Evolutionary conservation across 148 eudicot genomes (phyloP), one percentile per base, ranked within the genome.

Genomic region (Chenopodium formosanum): DNA sequence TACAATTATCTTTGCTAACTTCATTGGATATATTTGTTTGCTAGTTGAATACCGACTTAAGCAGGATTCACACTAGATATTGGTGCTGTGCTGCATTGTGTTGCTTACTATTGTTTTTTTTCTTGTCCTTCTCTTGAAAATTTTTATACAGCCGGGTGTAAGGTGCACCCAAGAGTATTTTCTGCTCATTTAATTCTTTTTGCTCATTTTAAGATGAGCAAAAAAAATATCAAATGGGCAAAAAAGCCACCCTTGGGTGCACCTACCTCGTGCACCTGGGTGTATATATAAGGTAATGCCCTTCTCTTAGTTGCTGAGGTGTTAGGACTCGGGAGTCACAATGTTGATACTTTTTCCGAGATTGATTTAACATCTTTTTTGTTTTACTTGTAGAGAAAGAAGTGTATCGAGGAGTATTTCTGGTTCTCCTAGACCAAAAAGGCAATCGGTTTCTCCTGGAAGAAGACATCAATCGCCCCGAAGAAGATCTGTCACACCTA

Each of bases 351-450:
- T 63, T 46, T 40, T 46, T 67, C 7, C 32, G 3, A 40, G 27
- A 22, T 67, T 79, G 52, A 73, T 71, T 11, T 68, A 9, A 27
- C 44, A 79, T 60, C 27, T 25, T 64, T 67, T 71, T 47, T 83
- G 25, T 74, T 46, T 82, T 40, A 6, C 44, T 40, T 40, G 8
- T 40, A 93, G 97, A 68, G 92, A 83, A 76, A 89, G 92, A 67
- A 89, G 82, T 79, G 83, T 87, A 78, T 90, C 98, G 73, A 88
- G 91, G 82, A 92, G 91, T 75, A 70, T 83, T 40, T 93, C 98
- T 66, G 86, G 79, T 75, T 89, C 98, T 76, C 95, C 94, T 44
- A 82, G 82, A 76, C 63, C 82, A 56, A 89, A 89, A 81, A 78
- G 86, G 77, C 90, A 84, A 44, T 96, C 98, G 60, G 63, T 86